Conservation (phyloP, 805 yeast species). For the Ogataea trehaloabstinens region DNA sequence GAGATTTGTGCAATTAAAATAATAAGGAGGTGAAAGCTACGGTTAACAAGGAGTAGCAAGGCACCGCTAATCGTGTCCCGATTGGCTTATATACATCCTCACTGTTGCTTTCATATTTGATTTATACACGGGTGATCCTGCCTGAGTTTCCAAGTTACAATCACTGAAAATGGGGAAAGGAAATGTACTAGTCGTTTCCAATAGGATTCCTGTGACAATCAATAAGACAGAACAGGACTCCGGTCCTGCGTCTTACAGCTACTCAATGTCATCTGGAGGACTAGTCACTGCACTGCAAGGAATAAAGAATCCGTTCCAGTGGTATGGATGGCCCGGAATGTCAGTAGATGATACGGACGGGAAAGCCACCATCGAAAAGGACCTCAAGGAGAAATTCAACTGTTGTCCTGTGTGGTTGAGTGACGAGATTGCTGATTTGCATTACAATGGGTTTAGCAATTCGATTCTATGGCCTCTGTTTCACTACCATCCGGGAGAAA, state of each 20-base stretch:
- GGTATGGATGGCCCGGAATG: slow-evolving; percentile 99
- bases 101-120: too few relatives aligned
- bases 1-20: too few relatives aligned
- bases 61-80: too few relatives aligned
- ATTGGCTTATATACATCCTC: too few relatives aligned
- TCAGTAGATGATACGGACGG: slow-evolving; percentile 75
- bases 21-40: too few relatives aligned
- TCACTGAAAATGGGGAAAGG: slow-evolving; percentile 39
- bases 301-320: slow-evolving; percentile 81
- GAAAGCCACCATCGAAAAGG: slow-evolving; percentile 63
- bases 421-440: slow-evolving; percentile 91
- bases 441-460: slow-evolving; percentile 94
- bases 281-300: slow-evolving; percentile 95
- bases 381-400: slow-evolving; percentile 72
- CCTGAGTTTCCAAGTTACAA: too few relatives aligned
- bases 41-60: too few relatives aligned
- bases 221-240: slow-evolving; percentile 37
- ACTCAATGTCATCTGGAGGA: slow-evolving; percentile 96
- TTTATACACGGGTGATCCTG: too few relatives aligned
- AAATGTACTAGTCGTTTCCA: slow-evolving; percentile 88
- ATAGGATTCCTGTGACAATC: slow-evolving; percentile 93
- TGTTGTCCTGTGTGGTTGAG: slow-evolving; percentile 87
- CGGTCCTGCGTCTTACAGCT: slow-evolving; percentile 62
- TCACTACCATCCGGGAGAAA: slow-evolving; percentile 99
- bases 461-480: slow-evolving; percentile 96